Evolutionary conservation across 2,329 filamentous ascomycete species (phyloP).

Genomic region (Acrodontium crateriforme): DNA sequence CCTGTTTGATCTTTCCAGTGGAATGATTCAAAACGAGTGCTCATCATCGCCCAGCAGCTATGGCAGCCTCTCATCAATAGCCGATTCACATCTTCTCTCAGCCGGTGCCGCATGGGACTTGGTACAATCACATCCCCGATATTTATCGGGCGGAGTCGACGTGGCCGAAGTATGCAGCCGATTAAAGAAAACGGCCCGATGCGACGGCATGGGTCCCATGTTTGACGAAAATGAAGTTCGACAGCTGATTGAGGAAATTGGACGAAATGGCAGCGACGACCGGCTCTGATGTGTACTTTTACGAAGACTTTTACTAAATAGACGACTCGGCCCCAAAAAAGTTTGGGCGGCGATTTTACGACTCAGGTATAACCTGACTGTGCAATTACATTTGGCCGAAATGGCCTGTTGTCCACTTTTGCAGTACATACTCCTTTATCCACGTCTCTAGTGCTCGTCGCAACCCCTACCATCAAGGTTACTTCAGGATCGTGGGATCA

Average conservation of each 20-base stretch:
- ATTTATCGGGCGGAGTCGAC: conserved; percentile 64
- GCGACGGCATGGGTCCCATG: conserved; percentile 74
- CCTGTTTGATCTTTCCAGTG: conserved; percentile 10
- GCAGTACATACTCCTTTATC: too few relatives aligned
- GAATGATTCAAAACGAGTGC: conserved; percentile 9
- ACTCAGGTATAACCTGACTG: too few relatives aligned
- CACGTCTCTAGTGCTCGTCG: too few relatives aligned
- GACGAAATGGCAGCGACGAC: conserved; percentile 64
- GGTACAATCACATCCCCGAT: conserved; percentile 68
- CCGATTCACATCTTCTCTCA: conserved; percentile 48
- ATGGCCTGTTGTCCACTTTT: too few relatives aligned
- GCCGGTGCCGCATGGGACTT: conserved; percentile 79
- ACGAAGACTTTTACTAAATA: too few relatives aligned
- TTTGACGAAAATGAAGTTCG: conserved; percentile 66
- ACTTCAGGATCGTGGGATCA: too few relatives aligned
- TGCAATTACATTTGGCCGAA: too few relatives aligned
- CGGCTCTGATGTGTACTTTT: conserved; percentile 32
- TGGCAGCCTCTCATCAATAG: too few relatives aligned
- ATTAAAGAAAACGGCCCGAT: conserved; percentile 60
- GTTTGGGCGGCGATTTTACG: too few relatives aligned
- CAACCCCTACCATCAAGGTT: too few relatives aligned
- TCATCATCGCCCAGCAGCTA: conserved; percentile 2
- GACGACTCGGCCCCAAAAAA: too few relatives aligned
- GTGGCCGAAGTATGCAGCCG: conserved; percentile 67
- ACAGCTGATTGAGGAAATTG: conserved; percentile 64